phyloP scores from a whole-genome alignment of 805 yeast species.

The Scheffersomyces spartinae region DNA sequence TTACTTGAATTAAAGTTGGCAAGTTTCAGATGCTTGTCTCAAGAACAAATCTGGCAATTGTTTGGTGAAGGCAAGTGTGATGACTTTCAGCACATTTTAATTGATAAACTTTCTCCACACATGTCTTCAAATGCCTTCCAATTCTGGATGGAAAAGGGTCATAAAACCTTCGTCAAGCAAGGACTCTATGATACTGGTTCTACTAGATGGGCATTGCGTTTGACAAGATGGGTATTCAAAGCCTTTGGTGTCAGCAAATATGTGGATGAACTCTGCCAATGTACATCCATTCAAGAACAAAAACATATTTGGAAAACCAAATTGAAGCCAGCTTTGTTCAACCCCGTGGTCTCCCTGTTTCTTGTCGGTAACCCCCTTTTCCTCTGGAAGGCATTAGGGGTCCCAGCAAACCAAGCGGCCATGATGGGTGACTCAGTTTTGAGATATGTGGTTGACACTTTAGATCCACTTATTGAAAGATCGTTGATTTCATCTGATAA shows the following conservation, averaged over 20 bases:
- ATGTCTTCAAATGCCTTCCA: slow-evolving; percentile 74
- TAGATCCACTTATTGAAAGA: slow-evolving; percentile 61
- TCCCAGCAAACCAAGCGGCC: slow-evolving; percentile 72
- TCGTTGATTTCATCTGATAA: slow-evolving; percentile 60
- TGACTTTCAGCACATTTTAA: slow-evolving; percentile 31
- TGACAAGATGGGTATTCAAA: slow-evolving; percentile 50
- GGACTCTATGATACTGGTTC: slow-evolving; percentile 70
- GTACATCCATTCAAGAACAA: slow-evolving; percentile 53
- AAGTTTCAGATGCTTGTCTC: slow-evolving; percentile 43
- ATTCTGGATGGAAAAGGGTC: slow-evolving; percentile 63
- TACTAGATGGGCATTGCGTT: slow-evolving; percentile 74
- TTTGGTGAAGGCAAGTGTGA: slow-evolving; percentile 64
- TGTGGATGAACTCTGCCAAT: slow-evolving; percentile 44
- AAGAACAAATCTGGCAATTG: slow-evolving; percentile 57
- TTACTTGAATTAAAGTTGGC: slow-evolving; percentile 71
- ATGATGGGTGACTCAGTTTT: slow-evolving; percentile 67
- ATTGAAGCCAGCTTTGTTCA: slow-evolving; percentile 60
- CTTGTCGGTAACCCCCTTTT: slow-evolving; percentile 77
- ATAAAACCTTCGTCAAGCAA: slow-evolving; percentile 38
- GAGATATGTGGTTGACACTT: slow-evolving; percentile 63
- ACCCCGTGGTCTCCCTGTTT: slow-evolving; percentile 54
- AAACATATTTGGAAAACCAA: slow-evolving; percentile 47
- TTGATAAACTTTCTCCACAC: slow-evolving; percentile 50
- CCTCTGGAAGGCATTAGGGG: slow-evolving; percentile 85
- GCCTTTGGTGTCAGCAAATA: slow-evolving; percentile 39